phyloP scores from a whole-genome alignment of 164 flowering plant genomes.

The Vitis labrusca region DNA sequence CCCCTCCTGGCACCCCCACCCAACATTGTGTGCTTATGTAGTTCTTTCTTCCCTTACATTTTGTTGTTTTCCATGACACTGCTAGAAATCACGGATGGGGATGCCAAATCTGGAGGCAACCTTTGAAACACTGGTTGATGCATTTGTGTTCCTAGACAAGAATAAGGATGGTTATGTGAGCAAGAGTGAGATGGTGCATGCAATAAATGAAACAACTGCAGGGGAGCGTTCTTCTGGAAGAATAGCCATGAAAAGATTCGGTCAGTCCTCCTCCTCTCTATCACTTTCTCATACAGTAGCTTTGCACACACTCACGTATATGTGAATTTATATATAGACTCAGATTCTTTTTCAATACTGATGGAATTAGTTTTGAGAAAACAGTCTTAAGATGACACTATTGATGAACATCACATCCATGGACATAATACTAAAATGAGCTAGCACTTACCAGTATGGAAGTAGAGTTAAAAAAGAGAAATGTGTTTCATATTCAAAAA shows the following conservation, averaged over 20 bases:
- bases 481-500: no score
- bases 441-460: no score
- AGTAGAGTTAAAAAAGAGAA: no score
- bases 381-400: no score
- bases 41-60: background rate
- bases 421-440: no score
- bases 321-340: no score
- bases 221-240: conserved; percentile 88
- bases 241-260: conserved; percentile 92
- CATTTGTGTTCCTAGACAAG: conserved; percentile 94
- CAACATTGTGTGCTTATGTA: background rate
- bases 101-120: conserved; percentile 79
- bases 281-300: conserved; percentile 6
- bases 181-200: conserved; percentile 86
- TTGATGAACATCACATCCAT: no score
- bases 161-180: conserved; percentile 95
- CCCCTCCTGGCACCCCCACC: background rate
- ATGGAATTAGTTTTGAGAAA: no score
- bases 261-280: conserved; percentile 47
- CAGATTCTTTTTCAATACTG: no score
- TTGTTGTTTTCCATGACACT: conserved; percentile 42
- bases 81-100: conserved; percentile 68
- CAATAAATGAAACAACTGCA: conserved; percentile 73
- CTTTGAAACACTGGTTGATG: conserved; percentile 86
- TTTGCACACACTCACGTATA: background rate